These are phyloP conservation scores for Boletus fagicola DNA, from an alignment of 768 basidiomycete species.

Conservation along the genomic window DNA sequence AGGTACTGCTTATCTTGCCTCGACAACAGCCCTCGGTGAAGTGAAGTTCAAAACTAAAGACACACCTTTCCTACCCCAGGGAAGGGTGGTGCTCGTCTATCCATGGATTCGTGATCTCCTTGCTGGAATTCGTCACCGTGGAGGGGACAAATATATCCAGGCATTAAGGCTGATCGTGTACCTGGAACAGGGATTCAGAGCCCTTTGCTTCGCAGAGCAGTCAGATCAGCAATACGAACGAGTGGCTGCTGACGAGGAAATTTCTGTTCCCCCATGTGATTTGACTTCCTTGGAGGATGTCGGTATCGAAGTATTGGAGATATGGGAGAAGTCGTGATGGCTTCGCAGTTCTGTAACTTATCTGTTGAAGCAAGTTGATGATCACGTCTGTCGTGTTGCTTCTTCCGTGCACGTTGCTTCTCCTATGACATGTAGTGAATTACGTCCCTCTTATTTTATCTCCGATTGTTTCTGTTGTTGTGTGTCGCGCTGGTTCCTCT, in stretches of 20 bases:
- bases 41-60: not conserved
- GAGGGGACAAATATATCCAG: not conserved
- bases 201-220: constrained; percentile 8
- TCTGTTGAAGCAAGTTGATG: too few relatives aligned
- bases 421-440: too few relatives aligned
- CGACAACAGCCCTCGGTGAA: constrained; percentile 1
- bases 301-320: not conserved
- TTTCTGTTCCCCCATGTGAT: not conserved
- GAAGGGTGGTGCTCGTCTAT: constrained; percentile 5
- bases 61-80: not conserved
- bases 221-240: constrained; percentile 18
- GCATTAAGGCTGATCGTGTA: not conserved
- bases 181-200: constrained; percentile 10
- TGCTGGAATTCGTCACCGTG: not conserved
- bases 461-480: too few relatives aligned
- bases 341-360: not conserved
- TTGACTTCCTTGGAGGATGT: constrained; percentile 4
- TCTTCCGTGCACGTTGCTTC: too few relatives aligned
- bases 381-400: too few relatives aligned
- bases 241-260: constrained; percentile 4
- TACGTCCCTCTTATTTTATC: too few relatives aligned
- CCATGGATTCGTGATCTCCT: constrained; percentile 14
- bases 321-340: constrained; percentile 5
- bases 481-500: too few relatives aligned
- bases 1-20: not conserved